A percentile compares a stretch with the other conserved stretches of the same genome.
phyloP scores from a whole-genome alignment of 257 asterid genomes.

The Solanum raphanifolium region DNA sequence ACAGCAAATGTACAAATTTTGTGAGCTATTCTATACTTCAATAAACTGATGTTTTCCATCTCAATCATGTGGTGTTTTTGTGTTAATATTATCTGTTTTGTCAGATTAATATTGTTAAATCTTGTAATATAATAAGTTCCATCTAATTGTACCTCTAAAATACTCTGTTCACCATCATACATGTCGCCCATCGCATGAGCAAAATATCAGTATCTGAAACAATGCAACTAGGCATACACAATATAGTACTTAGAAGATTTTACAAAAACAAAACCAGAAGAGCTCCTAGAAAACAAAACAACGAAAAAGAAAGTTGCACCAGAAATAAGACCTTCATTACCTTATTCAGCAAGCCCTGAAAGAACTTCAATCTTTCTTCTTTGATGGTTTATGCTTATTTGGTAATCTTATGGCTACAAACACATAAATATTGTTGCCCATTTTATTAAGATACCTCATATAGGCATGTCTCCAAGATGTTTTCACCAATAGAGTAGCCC shows the following conservation, averaged over 20 bases:
- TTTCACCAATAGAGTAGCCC: neutral
- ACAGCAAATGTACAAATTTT: neutral
- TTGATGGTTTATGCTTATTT: neutral
- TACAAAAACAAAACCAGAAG: neutral
- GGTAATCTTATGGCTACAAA: neutral
- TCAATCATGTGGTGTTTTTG: neutral
- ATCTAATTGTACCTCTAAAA: neutral
- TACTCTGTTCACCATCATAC: neutral
- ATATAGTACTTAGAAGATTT: neutral
- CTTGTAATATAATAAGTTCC: neutral
- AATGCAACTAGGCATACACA: neutral
- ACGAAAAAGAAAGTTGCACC: neutral
- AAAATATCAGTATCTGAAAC: neutral
- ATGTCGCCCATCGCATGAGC: neutral
- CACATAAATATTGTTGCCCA: neutral
- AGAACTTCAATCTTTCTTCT: neutral
- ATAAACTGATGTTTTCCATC: neutral
- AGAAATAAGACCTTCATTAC: neutral
- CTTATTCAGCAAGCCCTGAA: neutral
- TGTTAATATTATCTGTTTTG: neutral
- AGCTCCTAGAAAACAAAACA: neutral
- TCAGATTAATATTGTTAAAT: neutral
- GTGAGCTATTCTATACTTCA: neutral
- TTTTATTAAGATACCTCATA: neutral
- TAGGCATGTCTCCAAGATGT: conserved; percentile 1